Conservation (phyloP, 805 yeast species). For the Candida hungchunana region DNA sequence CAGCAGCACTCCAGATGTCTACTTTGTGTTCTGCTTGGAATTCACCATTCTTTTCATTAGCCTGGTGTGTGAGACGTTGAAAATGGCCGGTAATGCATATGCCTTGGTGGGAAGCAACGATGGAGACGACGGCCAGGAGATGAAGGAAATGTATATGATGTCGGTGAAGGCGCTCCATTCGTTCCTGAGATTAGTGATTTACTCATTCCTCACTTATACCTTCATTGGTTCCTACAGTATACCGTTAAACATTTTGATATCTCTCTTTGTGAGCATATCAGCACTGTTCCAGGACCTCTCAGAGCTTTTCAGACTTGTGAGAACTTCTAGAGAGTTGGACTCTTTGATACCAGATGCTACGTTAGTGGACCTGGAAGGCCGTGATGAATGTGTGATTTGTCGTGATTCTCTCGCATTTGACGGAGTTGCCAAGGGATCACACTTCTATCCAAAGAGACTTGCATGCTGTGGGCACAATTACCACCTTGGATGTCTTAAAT, state of each 20-base stretch:
- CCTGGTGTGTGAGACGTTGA: constrained; percentile 40
- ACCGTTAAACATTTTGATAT: constrained; percentile 47
- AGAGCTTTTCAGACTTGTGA: constrained; percentile 37
- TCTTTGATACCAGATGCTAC: constrained; percentile 60
- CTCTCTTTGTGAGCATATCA: constrained; percentile 36
- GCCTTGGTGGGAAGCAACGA: constrained; percentile 47
- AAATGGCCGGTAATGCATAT: constrained; percentile 46
- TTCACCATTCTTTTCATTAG: constrained; percentile 61
- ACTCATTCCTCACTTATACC: constrained; percentile 42
- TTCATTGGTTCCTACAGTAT: constrained; percentile 41
- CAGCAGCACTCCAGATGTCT: constrained; percentile 44
- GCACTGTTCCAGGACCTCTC: constrained; percentile 31
- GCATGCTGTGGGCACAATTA: constrained; percentile 84
- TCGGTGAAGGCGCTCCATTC: constrained; percentile 51
- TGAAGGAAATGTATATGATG: constrained; percentile 56
- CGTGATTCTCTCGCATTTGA: constrained; percentile 76
- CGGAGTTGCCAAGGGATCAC: constrained; percentile 31
- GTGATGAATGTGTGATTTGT: constrained; percentile 77
- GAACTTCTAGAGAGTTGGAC: constrained; percentile 57
- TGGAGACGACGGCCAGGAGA: constrained; percentile 72
- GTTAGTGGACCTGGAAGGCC: constrained; percentile 53
- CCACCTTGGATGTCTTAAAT: constrained; percentile 84
- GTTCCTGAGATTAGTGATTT: constrained; percentile 41
- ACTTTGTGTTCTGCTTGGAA: constrained; percentile 71
- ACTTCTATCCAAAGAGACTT: constrained; percentile 67